Evolutionary conservation across 177 flowering plant species (phyloP), one percentile per base, ranked within the genome.

Genomic region (Vitis hybrid): DNA sequence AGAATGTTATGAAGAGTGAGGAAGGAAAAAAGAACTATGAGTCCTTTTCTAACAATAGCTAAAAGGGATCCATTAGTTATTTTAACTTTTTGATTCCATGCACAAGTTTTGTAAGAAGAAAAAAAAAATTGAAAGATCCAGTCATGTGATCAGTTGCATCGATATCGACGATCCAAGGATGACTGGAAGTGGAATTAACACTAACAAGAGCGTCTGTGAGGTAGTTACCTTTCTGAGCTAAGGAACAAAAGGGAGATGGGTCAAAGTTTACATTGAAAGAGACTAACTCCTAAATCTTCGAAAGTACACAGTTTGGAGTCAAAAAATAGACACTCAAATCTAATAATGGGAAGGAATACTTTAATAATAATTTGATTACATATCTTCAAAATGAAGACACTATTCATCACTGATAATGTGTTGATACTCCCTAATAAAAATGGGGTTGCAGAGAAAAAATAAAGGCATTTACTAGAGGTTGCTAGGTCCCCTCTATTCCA

Each of bases 131-230:
- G 5, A 59, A 66, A 17, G 9, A 24, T 2, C 69, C 15, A 52
- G 59, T 52, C 22, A 66, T 66, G 15, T 66, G 47, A 66, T 66
- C 50, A 11, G 59, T 66, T 54, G 69, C 69, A 9, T 51, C 22
- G 0, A 20, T 52, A 53, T 66, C 18, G 0, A 54, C 0, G 59
- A 53, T 66, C 69, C 28, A 24, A 24, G 28, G 28, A 3, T 24
- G 28, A 24, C 4, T 24, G 0, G 28, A 24, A 24, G 28, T 20
- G 13, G 50, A 10, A 28, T 54, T 52, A 15, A 20, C 19, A 50
- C 24, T 18, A n/a, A 63, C 0, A 13, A 54, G 22, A 9, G 58
- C 22, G 22, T 31, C 0, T 2, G 22, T 13, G 12, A 52, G 28
- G 28, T 24, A 54, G 69, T 66, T 52, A 66, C 59, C 38, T 54